A percentile compares a stretch with the other conserved stretches of the same genome.
These are phyloP conservation scores for Thelephora terrestris DNA, from an alignment of 1,284 basidiomycete species.

Conservation along the genomic window DNA sequence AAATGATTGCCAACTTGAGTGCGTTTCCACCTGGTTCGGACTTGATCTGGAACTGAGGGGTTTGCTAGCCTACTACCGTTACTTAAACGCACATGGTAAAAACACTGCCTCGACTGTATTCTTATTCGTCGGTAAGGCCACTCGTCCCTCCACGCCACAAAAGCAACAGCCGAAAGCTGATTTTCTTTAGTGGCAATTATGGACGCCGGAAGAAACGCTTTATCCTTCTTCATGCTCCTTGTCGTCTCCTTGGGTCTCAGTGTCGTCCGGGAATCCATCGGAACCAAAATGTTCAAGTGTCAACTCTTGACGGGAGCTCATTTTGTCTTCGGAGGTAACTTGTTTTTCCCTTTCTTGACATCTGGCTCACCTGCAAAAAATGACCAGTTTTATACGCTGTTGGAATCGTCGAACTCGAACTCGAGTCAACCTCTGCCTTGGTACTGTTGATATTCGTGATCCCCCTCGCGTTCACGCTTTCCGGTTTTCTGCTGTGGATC, in stretches of 20 bases:
- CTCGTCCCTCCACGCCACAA: not conserved
- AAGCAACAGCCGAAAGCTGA: not conserved
- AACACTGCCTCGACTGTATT: constrained; percentile 70
- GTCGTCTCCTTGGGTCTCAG: constrained; percentile 85
- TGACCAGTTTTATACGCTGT: constrained; percentile 76
- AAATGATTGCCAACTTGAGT: constrained; percentile 90
- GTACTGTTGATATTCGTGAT: constrained; percentile 81
- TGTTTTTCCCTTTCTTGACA: constrained; percentile 3
- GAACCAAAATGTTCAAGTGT: constrained; percentile 70
- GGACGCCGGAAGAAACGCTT: constrained; percentile 87
- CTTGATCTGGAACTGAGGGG: not conserved
- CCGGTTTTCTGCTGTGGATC: constrained; percentile 93
- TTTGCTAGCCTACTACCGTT: constrained; percentile 67
- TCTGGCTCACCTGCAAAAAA: not conserved
- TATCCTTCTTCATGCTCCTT: constrained; percentile 92
- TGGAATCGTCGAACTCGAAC: constrained; percentile 84
- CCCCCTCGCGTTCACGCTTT: constrained; percentile 88
- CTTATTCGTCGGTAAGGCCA: constrained; percentile 66
- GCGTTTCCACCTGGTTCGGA: constrained; percentile 10
- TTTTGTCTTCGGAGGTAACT: constrained; percentile 86
- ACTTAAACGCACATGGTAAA: constrained; percentile 82
- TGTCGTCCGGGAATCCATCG: constrained; percentile 75
- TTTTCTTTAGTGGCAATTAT: constrained; percentile 64
- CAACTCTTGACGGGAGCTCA: constrained; percentile 73
- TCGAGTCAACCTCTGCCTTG: constrained; percentile 80